Percentiles rank a stretch among this genome's conserved stretches.
Evolutionary conservation across 2,329 filamentous ascomycete species (phyloP).

Genomic region (Arthrobotrys megalospora): DNA sequence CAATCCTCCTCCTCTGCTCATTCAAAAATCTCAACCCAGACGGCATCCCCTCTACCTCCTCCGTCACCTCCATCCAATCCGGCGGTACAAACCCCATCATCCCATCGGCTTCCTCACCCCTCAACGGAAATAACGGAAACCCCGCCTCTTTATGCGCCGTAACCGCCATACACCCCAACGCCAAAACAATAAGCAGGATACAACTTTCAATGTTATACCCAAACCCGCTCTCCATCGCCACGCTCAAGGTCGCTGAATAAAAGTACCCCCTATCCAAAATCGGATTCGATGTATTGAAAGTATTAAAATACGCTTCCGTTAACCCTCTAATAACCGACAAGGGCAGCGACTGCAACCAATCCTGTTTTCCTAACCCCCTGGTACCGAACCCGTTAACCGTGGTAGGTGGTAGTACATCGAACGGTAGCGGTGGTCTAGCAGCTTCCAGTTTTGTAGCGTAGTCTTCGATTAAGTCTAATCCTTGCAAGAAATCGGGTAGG

Average conservation of each 20-base stretch:
- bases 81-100: slow-evolving; percentile 56
- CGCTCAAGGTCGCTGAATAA: slow-evolving; percentile 70
- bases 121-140: slow-evolving; percentile 65
- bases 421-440: slow-evolving; percentile 69
- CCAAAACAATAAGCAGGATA: slow-evolving; percentile 71
- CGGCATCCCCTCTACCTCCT: slow-evolving; percentile 62
- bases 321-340: slow-evolving; percentile 71
- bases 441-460: slow-evolving; percentile 72
- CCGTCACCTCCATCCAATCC: slow-evolving; percentile 66
- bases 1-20: slow-evolving; percentile 71
- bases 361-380: slow-evolving; percentile 62
- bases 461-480: slow-evolving; percentile 68
- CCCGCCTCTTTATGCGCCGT: slow-evolving; percentile 71
- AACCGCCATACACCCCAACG: slow-evolving; percentile 71
- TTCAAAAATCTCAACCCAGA: slow-evolving; percentile 72
- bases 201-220: slow-evolving; percentile 72
- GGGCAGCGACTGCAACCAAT: slow-evolving; percentile 70
- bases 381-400: slow-evolving; percentile 64
- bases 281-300: slow-evolving; percentile 72
- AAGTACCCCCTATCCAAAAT: slow-evolving; percentile 72
- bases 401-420: slow-evolving; percentile 64
- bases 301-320: slow-evolving; percentile 72
- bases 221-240: slow-evolving; percentile 71
- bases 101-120: slow-evolving; percentile 63
- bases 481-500: slow-evolving; percentile 68